Evolutionary conservation across 805 yeast species (phyloP).

Genomic region (Cyberlindnera sargentensis): DNA sequence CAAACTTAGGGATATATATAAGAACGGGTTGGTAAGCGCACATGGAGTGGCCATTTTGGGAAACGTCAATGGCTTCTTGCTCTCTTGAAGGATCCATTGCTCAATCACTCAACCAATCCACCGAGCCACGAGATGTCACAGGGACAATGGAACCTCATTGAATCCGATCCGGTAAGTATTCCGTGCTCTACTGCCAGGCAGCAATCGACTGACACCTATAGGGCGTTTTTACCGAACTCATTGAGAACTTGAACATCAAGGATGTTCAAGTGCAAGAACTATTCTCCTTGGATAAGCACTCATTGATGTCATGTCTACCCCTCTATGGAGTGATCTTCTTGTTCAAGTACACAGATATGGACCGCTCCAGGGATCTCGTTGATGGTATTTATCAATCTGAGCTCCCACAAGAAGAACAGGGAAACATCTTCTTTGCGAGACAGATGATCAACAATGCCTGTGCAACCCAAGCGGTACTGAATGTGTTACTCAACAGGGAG

Average conservation of each 20-base stretch:
- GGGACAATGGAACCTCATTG: constrained; percentile 53
- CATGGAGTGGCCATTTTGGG: too few species aligned
- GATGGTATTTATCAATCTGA: constrained; percentile 36
- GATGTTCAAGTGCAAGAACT: constrained; percentile 53
- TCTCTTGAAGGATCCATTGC: too few species aligned
- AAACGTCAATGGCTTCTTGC: too few species aligned
- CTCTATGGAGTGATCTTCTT: constrained; percentile 55
- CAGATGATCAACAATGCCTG: constrained; percentile 65
- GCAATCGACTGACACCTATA: constrained; percentile 9
- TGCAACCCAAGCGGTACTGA: constrained; percentile 66
- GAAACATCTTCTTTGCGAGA: constrained; percentile 47
- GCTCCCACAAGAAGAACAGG: constrained; percentile 16
- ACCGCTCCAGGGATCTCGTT: constrained; percentile 30
- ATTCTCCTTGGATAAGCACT: constrained; percentile 41
- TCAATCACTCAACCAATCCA: too few species aligned
- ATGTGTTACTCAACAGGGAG: constrained; percentile 40
- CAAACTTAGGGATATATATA: too few species aligned
- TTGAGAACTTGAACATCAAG: constrained; percentile 46
- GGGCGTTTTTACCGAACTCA: constrained; percentile 58
- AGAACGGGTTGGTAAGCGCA: too few species aligned
- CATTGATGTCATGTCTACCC: constrained; percentile 31
- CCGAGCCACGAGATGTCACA: constrained; percentile 6
- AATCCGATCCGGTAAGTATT: constrained; percentile 45
- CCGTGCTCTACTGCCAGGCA: background rate
- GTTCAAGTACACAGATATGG: constrained; percentile 48